Evolutionary conservation across 495 filamentous ascomycete genomes (phyloP).

Genomic region (Penicillium argentinense): DNA sequence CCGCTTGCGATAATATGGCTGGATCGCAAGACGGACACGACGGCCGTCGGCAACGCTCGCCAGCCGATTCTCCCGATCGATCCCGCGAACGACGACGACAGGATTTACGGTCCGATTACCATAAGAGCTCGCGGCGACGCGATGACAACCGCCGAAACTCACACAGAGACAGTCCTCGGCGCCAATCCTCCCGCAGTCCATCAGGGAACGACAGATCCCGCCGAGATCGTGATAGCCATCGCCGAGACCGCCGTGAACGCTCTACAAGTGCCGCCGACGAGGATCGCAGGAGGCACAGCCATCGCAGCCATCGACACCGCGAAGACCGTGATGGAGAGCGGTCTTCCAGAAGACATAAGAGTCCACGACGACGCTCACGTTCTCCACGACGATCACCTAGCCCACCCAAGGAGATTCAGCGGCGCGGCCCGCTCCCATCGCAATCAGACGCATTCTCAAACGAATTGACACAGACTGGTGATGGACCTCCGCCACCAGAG

Average conservation of each 20-base stretch:
- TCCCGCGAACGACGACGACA: conserved; percentile 28
- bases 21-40: conserved; percentile 18
- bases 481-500: conserved; percentile 42
- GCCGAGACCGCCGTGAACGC: conserved; percentile 29
- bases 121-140: conserved; percentile 28
- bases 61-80: conserved; percentile 19
- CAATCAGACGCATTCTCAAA: conserved; percentile 67
- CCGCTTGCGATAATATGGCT: conserved; percentile 25
- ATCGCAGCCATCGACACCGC: conserved; percentile 32
- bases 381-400: conserved; percentile 35
- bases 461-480: conserved; percentile 39
- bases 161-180: conserved; percentile 26
- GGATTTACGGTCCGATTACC: conserved; percentile 22
- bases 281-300: conserved; percentile 30
- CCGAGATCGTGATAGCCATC: conserved; percentile 24
- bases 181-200: conserved; percentile 34
- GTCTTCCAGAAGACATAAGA: conserved; percentile 28
- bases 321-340: conserved; percentile 29
- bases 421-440: conserved; percentile 63
- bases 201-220: conserved; percentile 19
- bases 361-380: conserved; percentile 29
- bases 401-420: conserved; percentile 30
- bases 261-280: conserved; percentile 22
- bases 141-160: conserved; percentile 26
- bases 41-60: conserved; percentile 24